Percentiles rank a stretch among this genome's conserved stretches.
Evolutionary conservation across 306 rosid genomes (phyloP).

Genomic region (Vigna radiata): DNA sequence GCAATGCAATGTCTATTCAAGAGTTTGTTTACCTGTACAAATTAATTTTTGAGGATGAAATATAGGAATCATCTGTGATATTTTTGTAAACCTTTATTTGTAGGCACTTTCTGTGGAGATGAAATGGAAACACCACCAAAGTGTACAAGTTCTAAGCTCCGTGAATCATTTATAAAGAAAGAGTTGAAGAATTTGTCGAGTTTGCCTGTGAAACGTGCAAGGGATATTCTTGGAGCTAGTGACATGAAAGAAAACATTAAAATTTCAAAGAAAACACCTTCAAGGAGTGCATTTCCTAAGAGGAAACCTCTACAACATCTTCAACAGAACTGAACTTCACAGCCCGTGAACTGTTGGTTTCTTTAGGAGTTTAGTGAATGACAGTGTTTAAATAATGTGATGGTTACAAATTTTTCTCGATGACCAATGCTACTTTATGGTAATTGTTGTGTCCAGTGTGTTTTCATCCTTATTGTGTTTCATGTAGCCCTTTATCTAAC

Average conservation of each 20-base stretch:
- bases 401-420: not conserved
- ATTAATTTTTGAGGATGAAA: not conserved
- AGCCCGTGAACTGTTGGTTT: not conserved
- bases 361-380: slow-evolving; percentile 24
- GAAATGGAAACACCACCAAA: slow-evolving; percentile 41
- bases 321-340: slow-evolving; percentile 41
- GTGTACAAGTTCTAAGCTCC: slow-evolving; percentile 1
- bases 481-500: not conserved
- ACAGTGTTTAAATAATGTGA: not conserved
- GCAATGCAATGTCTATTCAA: not conserved
- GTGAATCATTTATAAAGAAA: slow-evolving; percentile 28
- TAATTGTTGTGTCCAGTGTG: not conserved
- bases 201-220: not conserved
- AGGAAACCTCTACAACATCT: slow-evolving; percentile 49
- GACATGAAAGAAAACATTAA: slow-evolving; percentile 46
- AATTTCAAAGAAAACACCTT: slow-evolving; percentile 19
- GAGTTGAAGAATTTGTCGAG: not conserved
- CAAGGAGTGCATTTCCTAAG: slow-evolving; percentile 40
- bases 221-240: slow-evolving; percentile 15
- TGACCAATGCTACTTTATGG: not conserved
- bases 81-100: slow-evolving; percentile 19
- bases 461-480: not conserved
- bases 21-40: not conserved
- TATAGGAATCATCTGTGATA: not conserved
- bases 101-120: slow-evolving; percentile 29